These are phyloP conservation scores for Aspergillus clavatus DNA, from an alignment of 2,329 filamentous ascomycete genomes.

Conservation along the genomic window DNA sequence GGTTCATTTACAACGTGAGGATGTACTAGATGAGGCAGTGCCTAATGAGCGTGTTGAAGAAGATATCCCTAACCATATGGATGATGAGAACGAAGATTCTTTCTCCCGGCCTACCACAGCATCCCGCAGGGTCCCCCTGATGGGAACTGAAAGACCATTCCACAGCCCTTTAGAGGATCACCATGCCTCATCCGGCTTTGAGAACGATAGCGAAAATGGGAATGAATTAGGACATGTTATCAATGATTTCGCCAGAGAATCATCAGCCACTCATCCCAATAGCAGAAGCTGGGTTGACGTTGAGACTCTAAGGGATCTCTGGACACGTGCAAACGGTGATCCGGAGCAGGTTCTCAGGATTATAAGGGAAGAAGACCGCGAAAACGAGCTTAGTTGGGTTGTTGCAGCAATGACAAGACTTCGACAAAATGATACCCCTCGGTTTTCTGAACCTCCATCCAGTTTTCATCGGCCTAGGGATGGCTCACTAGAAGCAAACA, in stretches of 20 bases:
- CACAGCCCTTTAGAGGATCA: slow-evolving; percentile 2
- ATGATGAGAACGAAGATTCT: slow-evolving; percentile 8
- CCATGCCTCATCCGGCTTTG: slow-evolving; percentile 1
- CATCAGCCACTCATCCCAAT: slow-evolving; percentile 9
- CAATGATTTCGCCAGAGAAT: slow-evolving; percentile 4
- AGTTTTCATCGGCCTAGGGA: neutral
- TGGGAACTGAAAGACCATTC: neutral
- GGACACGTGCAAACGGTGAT: slow-evolving; percentile 57
- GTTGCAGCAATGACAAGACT: slow-evolving; percentile 49
- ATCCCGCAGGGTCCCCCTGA: neutral
- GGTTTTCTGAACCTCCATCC: slow-evolving; percentile 1
- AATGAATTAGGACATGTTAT: slow-evolving; percentile 8
- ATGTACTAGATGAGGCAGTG: slow-evolving; percentile 4
- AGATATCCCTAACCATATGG: slow-evolving; percentile 5
- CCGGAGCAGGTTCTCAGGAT: slow-evolving; percentile 56
- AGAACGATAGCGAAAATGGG: slow-evolving; percentile 4
- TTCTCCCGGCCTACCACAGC: slow-evolving; percentile 11
- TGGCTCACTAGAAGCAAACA: neutral
- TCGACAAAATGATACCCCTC: slow-evolving; percentile 9
- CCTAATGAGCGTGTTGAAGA: slow-evolving; percentile 10
- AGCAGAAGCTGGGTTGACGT: slow-evolving; percentile 25
- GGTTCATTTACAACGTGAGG: slow-evolving; percentile 9
- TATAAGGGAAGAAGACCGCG: slow-evolving; percentile 56
- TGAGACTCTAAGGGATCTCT: slow-evolving; percentile 52
- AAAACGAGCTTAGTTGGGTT: slow-evolving; percentile 57